A percentile compares a stretch with the other conserved stretches of the same genome.
These are phyloP conservation scores for Cyberlindnera suaveolens DNA, from an alignment of 805 yeast species.

Conservation along the genomic window DNA sequence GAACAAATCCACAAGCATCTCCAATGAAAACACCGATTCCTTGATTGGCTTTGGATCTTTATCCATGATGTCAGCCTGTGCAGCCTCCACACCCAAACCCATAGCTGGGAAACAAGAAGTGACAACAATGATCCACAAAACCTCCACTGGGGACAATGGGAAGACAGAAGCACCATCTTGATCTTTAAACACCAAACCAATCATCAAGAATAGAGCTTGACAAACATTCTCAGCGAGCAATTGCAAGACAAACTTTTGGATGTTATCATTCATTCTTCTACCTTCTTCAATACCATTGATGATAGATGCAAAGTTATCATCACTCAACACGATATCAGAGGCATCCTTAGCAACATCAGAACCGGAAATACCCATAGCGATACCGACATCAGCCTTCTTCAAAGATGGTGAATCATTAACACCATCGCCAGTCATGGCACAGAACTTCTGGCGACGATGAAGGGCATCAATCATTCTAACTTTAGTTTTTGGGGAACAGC, in stretches of 20 bases:
- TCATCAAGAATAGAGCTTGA: conserved; percentile 59
- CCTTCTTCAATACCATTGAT: conserved; percentile 77
- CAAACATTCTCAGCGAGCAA: conserved; percentile 68
- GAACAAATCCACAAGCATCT: conserved; percentile 61
- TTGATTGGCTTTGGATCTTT: conserved; percentile 57
- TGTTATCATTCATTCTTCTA: conserved; percentile 70
- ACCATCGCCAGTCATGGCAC: conserved; percentile 85
- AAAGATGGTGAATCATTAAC: conserved; percentile 77
- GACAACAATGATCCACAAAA: conserved; percentile 71
- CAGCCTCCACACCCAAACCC: conserved; percentile 70
- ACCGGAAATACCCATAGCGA: conserved; percentile 79
- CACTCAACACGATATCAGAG: conserved; percentile 70
- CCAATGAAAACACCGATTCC: conserved; percentile 56
- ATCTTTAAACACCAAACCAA: conserved; percentile 71
- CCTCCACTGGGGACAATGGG: conserved; percentile 77
- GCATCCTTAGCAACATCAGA: conserved; percentile 83
- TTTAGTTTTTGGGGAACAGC: conserved; percentile 80
- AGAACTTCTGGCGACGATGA: conserved; percentile 54
- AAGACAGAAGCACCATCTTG: conserved; percentile 62
- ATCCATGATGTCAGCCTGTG: conserved; percentile 56
- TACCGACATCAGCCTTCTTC: conserved; percentile 74
- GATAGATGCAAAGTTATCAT: conserved; percentile 75
- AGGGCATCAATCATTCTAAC: conserved; percentile 76
- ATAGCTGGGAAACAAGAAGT: conserved; percentile 81
- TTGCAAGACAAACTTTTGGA: conserved; percentile 73